Evolutionary conservation across 108 stramenopile genomes (phyloP).

Genomic region (Asterionellopsis glacialis): DNA sequence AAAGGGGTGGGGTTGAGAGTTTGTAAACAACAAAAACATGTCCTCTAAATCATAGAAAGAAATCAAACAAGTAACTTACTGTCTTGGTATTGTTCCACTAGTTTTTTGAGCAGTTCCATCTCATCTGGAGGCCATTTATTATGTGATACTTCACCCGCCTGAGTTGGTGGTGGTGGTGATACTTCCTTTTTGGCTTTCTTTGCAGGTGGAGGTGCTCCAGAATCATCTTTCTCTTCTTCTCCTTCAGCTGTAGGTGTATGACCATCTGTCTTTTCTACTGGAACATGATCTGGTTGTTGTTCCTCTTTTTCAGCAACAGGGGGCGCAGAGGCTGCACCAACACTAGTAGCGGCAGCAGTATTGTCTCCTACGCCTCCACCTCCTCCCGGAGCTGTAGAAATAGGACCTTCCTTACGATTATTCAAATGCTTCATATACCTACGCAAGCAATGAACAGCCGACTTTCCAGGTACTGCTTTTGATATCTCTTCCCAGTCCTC

Average conservation of each 20-base stretch:
- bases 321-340: neutral
- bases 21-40: neutral
- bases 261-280: slow-evolving; percentile 10
- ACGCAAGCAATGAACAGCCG: slow-evolving; percentile 63
- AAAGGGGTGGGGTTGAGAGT: neutral
- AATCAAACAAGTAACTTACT: slow-evolving; percentile 27
- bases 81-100: slow-evolving; percentile 62
- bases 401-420: slow-evolving; percentile 2
- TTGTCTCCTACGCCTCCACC: neutral
- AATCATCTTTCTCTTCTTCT: slow-evolving; percentile 7
- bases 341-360: slow-evolving; percentile 5
- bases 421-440: slow-evolving; percentile 23
- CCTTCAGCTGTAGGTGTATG: slow-evolving; percentile 14
- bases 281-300: slow-evolving; percentile 6
- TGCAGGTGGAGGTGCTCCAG: slow-evolving; percentile 1
- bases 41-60: neutral
- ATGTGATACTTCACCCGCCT: no score
- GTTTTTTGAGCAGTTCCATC: slow-evolving; percentile 46
- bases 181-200: slow-evolving; percentile 8
- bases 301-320: slow-evolving; percentile 22
- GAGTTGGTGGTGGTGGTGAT: neutral
- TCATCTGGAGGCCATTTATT: slow-evolving; percentile 54
- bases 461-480: slow-evolving; percentile 50
- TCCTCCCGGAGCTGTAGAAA: slow-evolving; percentile 5
- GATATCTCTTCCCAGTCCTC: slow-evolving; percentile 72